Conservation (phyloP, 2,329 filamentous ascomycete species). For the Neopestalotiopsis clavispora region DNA sequence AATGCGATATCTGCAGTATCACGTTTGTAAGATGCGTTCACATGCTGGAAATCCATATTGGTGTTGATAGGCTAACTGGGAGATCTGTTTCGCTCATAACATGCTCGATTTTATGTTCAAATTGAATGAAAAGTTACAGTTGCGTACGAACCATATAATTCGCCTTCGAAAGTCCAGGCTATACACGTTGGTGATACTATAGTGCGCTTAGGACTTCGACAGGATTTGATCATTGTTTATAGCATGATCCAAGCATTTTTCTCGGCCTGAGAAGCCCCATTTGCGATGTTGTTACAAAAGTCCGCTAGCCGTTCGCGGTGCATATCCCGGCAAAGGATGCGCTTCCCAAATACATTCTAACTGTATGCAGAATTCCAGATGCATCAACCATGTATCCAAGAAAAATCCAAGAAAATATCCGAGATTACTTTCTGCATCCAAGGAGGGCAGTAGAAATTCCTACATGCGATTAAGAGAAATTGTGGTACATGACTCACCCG, state of each 20-base stretch:
- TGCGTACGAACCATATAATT: background rate
- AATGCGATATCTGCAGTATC: slow-evolving; percentile 11
- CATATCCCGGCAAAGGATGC: background rate
- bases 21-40: slow-evolving; percentile 8
- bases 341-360: background rate
- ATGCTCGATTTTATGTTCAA: background rate
- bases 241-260: background rate
- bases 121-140: no score
- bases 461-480: background rate
- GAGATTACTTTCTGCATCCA: background rate
- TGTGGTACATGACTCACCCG: no score
- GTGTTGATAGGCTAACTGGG: background rate
- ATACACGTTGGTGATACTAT: no score
- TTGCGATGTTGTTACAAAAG: no score
- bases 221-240: no score
- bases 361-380: background rate
- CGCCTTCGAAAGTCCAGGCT: background rate
- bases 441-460: background rate
- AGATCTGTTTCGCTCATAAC: background rate
- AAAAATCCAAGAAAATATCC: background rate
- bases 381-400: background rate
- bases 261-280: no score
- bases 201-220: no score
- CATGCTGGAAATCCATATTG: slow-evolving; percentile 3
- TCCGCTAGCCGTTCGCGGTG: background rate